Evolutionary conservation across 208 protist species (phyloP).

Genomic region (Leptomonas seymouri): DNA sequence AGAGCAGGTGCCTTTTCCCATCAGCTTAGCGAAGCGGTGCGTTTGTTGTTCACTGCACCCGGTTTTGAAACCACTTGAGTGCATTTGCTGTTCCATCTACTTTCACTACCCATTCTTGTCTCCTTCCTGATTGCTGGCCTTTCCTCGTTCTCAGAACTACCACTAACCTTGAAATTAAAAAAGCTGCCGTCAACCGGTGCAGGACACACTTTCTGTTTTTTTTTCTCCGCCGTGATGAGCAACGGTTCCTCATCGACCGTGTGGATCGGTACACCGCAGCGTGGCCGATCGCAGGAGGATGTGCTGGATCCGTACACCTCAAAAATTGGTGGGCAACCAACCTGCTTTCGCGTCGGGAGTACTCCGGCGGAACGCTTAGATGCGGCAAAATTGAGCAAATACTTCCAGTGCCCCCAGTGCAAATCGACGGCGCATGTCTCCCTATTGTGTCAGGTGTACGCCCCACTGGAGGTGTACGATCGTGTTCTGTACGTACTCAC

Average conservation of each 20-base stretch:
- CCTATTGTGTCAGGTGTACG: slow-evolving; percentile 79
- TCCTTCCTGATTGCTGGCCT: no score
- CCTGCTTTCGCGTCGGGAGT: slow-evolving; percentile 52
- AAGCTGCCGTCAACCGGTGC: background rate
- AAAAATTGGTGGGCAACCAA: slow-evolving; percentile 69
- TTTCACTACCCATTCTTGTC: no score
- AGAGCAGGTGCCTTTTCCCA: no score
- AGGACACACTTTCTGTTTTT: background rate
- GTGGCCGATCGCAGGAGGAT: slow-evolving; percentile 33
- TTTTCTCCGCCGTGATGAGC: slow-evolving; percentile 5
- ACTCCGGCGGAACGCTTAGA: slow-evolving; percentile 15
- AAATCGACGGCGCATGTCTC: slow-evolving; percentile 50
- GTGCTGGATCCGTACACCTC: slow-evolving; percentile 60
- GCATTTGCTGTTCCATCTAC: no score
- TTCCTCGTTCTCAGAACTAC: no score
- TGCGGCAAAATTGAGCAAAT: slow-evolving; percentile 15
- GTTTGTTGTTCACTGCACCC: no score
- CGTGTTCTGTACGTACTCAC: slow-evolving; percentile 83
- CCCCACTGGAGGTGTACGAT: slow-evolving; percentile 78
- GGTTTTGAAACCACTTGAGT: no score
- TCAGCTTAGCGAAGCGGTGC: no score
- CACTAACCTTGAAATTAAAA: background rate
- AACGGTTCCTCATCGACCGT: slow-evolving; percentile 9
- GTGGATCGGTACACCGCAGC: slow-evolving; percentile 71
- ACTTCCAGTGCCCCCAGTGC: slow-evolving; percentile 85